Percentiles rank a stretch among this genome's conserved stretches.
Evolutionary conservation across 352 stramenopile species (phyloP).

Genomic region (Phytophthora constricta): DNA sequence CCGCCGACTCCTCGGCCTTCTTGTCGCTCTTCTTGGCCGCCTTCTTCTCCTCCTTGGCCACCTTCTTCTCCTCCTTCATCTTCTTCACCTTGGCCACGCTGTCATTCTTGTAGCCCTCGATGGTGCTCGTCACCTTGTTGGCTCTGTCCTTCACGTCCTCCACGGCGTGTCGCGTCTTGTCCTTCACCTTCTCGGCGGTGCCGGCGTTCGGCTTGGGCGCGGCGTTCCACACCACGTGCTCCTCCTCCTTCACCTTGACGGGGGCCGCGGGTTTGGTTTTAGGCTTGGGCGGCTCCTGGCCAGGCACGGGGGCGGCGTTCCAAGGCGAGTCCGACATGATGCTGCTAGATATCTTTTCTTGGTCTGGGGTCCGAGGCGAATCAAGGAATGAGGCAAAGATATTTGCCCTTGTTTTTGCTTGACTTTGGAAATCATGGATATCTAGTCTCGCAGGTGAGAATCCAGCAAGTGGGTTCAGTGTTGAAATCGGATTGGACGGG

Average conservation of each 20-base stretch:
- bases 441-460: neutral
- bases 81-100: conserved; percentile 72
- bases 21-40: conserved; percentile 42
- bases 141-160: conserved; percentile 55
- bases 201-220: conserved; percentile 47
- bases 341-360: no score
- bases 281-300: conserved; percentile 34
- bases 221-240: conserved; percentile 52
- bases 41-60: conserved; percentile 59
- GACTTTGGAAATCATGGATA: conserved; percentile 5
- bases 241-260: conserved; percentile 55
- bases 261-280: conserved; percentile 32
- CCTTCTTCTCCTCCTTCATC: conserved; percentile 53
- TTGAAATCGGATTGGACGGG: neutral
- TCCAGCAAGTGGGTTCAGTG: neutral
- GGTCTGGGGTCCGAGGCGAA: conserved; percentile 28
- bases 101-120: conserved; percentile 77
- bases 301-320: conserved; percentile 50
- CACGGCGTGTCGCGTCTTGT: conserved; percentile 47
- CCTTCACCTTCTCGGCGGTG: conserved; percentile 48
- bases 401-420: conserved; percentile 1
- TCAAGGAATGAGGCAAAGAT: conserved; percentile 44
- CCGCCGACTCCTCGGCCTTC: conserved; percentile 52
- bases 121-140: conserved; percentile 47
- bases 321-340: conserved; percentile 53